A percentile compares a stretch with the other conserved stretches of the same genome.
phyloP scores from a whole-genome alignment of 352 stramenopile species.

The Aphanomyces astaci region DNA sequence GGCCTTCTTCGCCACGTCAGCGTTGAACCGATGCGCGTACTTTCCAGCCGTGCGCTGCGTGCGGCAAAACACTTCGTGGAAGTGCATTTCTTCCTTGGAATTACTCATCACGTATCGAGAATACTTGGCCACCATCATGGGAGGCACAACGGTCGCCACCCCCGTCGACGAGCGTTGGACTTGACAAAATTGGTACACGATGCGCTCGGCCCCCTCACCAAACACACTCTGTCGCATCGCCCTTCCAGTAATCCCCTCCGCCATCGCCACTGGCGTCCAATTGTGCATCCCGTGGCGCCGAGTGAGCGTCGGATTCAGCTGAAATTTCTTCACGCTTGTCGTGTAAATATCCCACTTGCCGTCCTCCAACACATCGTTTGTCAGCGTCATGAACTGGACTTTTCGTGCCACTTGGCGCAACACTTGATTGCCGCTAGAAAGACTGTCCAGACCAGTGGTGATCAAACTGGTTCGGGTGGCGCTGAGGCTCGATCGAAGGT shows the following conservation, averaged over 20 bases:
- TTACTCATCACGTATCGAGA: background rate
- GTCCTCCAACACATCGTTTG: background rate
- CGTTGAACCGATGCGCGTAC: constrained; percentile 17
- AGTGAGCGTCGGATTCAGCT: background rate
- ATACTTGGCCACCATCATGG: background rate
- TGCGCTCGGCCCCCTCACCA: constrained; percentile 26
- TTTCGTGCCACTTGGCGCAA: background rate
- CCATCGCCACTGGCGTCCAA: background rate
- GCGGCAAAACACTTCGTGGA: constrained; percentile 28
- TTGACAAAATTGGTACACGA: constrained; percentile 24
- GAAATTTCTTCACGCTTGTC: background rate
- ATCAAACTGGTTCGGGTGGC: background rate
- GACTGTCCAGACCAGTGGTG: background rate
- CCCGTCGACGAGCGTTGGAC: background rate
- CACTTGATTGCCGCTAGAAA: background rate
- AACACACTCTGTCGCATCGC: constrained; percentile 22
- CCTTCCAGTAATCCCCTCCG: background rate
- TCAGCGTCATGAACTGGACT: background rate
- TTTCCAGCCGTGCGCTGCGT: constrained; percentile 23
- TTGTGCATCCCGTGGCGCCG: background rate
- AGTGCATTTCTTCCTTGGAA: constrained; percentile 4
- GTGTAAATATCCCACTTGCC: background rate
- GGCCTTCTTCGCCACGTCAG: constrained; percentile 1
- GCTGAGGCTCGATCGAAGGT: background rate
- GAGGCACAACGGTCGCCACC: background rate